Percentiles rank a stretch among this genome's conserved stretches.
phyloP scores from a whole-genome alignment of 2,329 filamentous ascomycete genomes.

The Botrytis deweyae region DNA sequence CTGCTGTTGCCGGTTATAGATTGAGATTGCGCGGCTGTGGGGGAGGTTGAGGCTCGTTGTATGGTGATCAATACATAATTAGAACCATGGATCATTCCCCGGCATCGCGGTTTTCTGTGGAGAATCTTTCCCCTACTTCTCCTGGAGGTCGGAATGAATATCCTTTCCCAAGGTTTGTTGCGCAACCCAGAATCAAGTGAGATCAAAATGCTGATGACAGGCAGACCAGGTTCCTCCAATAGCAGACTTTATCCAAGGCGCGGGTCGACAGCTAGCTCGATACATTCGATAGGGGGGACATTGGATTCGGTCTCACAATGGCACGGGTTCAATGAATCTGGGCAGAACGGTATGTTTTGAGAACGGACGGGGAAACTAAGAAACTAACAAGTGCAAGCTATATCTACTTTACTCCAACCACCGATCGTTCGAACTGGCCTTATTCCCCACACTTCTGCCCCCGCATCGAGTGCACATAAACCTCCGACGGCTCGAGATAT shows the following conservation, averaged over 20 bases:
- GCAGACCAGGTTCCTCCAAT: conserved; percentile 38
- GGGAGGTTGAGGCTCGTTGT: conserved; percentile 31
- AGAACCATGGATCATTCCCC: conserved; percentile 43
- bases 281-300: conserved; percentile 81
- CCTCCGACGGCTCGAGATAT: conserved; percentile 87
- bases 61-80: conserved; percentile 15
- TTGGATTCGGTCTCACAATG: conserved; percentile 65
- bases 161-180: conserved; percentile 54
- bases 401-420: conserved; percentile 88
- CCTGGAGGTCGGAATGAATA: conserved; percentile 46
- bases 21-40: conserved; percentile 24
- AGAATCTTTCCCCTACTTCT: conserved; percentile 47
- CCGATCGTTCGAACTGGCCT: conserved; percentile 88
- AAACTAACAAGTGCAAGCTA: conserved; percentile 55
- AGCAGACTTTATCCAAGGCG: conserved; percentile 56
- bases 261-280: conserved; percentile 83
- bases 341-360: conserved; percentile 69
- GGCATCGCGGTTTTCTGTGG: conserved; percentile 47
- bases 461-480: conserved; percentile 70
- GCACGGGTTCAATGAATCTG: conserved; percentile 66
- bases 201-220: conserved; percentile 43
- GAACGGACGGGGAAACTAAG: neutral
- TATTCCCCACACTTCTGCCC: conserved; percentile 71
- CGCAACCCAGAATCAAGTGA: conserved; percentile 41
- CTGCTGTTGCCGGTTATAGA: neutral